A percentile compares a stretch with the other conserved stretches of the same genome.
Evolutionary conservation across 305 asterid species (phyloP).

Genomic region (Vinca major): DNA sequence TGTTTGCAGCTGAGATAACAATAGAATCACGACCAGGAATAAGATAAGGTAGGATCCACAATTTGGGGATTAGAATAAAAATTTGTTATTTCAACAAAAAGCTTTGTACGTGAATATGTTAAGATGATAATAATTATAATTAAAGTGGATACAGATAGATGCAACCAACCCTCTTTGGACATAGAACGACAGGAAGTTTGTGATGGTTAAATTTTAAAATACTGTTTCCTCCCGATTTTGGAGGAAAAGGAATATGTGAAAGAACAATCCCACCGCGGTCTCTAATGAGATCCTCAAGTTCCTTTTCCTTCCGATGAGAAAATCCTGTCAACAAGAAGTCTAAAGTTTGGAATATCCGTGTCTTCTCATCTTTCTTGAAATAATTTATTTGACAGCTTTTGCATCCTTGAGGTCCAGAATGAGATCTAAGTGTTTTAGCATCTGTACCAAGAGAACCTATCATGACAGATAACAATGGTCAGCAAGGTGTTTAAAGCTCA

Average conservation of each 20-base stretch:
- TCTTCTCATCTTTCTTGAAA: slow-evolving; percentile 30
- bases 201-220: slow-evolving; percentile 32
- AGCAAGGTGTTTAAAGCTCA: not conserved
- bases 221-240: slow-evolving; percentile 40
- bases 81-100: too few relatives aligned
- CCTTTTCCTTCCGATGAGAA: slow-evolving; percentile 53
- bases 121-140: too few relatives aligned
- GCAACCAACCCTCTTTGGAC: slow-evolving; percentile 59
- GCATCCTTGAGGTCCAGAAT: slow-evolving; percentile 32
- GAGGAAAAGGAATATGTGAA: slow-evolving; percentile 47
- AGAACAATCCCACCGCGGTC: slow-evolving; percentile 61
- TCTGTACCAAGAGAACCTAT: slow-evolving; percentile 42
- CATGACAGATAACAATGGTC: slow-evolving; percentile 9
- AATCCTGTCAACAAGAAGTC: slow-evolving; percentile 76
- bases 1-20: slow-evolving; percentile 58
- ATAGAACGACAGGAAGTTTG: slow-evolving; percentile 50
- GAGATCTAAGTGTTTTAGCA: slow-evolving; percentile 34
- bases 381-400: slow-evolving; percentile 24
- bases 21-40: slow-evolving; percentile 22
- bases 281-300: slow-evolving; percentile 51
- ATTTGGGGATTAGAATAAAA: too few relatives aligned
- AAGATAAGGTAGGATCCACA: not conserved
- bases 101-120: too few relatives aligned
- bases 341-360: slow-evolving; percentile 54
- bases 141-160: not conserved